These are phyloP conservation scores for Globisporangium cystogenes DNA, from an alignment of 352 stramenopile genomes.

Conservation along the genomic window DNA sequence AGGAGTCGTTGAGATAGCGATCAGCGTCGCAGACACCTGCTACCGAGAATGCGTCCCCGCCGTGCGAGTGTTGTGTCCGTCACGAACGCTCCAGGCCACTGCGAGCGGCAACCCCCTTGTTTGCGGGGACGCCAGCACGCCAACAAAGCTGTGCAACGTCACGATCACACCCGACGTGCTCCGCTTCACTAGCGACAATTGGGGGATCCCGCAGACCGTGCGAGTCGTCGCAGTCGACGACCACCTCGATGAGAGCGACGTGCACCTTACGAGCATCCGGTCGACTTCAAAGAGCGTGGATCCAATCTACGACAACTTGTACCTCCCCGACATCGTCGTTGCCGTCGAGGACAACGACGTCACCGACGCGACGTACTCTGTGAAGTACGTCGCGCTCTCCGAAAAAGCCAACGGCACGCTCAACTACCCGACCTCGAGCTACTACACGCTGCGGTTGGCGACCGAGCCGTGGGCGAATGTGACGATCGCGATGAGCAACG, in stretches of 20 bases:
- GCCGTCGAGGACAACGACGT: slow-evolving; percentile 64
- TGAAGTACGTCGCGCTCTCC: slow-evolving; percentile 23
- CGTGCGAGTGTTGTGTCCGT: slow-evolving; percentile 25
- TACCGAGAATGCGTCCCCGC: slow-evolving; percentile 39
- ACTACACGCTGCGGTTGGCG: slow-evolving; percentile 41
- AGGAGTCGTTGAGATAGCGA: slow-evolving; percentile 28
- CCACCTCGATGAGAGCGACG: slow-evolving; percentile 54
- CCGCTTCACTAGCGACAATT: slow-evolving; percentile 44
- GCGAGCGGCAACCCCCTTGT: not conserved
- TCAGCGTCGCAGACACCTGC: slow-evolving; percentile 47
- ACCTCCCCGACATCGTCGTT: slow-evolving; percentile 60
- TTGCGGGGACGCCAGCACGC: slow-evolving; percentile 11
- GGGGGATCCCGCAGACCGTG: slow-evolving; percentile 59
- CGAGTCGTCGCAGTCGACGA: slow-evolving; percentile 68
- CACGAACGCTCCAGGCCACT: slow-evolving; percentile 7
- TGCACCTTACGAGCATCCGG: slow-evolving; percentile 55
- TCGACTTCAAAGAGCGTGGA: slow-evolving; percentile 36
- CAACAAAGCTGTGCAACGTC: slow-evolving; percentile 52
- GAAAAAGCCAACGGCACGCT: slow-evolving; percentile 25
- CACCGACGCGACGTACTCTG: slow-evolving; percentile 44
- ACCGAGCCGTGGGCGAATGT: slow-evolving; percentile 71
- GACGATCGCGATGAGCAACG: slow-evolving; percentile 74
- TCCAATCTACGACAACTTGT: slow-evolving; percentile 47
- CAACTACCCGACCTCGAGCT: slow-evolving; percentile 17
- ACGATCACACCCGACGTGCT: slow-evolving; percentile 44